Base-by-base conservation (phyloP, 768 basidiomycete genomes). In the Xerocomellus dryophilus region DNA sequence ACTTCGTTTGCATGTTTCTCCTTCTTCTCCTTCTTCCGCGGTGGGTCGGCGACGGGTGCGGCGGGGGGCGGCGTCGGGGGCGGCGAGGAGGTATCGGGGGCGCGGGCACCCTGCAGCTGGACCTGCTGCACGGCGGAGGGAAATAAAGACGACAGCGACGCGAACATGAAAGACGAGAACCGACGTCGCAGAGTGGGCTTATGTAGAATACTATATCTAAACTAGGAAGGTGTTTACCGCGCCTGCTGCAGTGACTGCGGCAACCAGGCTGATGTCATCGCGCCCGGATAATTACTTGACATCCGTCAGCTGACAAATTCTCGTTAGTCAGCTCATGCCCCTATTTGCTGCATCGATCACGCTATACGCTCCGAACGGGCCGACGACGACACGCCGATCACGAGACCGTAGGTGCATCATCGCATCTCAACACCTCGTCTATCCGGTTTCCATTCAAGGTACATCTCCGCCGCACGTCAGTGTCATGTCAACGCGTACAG, bases 71-170 rank as follows among this genome's bases (percentile, higher is more conserved):
- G 15, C 17, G n/a, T 49, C 32, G 20, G 60, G 21, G 47, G 65
- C 42, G 53, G 38, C 44, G 57, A 53, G 50, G 29, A 56, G 53
- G 15, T 34, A 56, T 59, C 59, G 63, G 64, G 57, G 61, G 61
- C 50, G 59, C 61, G 65, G 23, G 47, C 20, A 62, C 58, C 52
- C 35, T 54, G 61, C 29, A 29, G 29, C 52, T 53, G 38, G 53
- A 61, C 42, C 61, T 78, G 79, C 61, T 79, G 78, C n/a, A 80
- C 67, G n/a, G 71, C 66, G 29, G 78, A 71, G 36, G 81, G 80
- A 0, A 83, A 65, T 56, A 81, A 76, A 2, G 78, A 77, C 7
- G 81, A 73, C 50, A 82, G 66, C 47, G 77, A 76, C 51, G 81
- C 76, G 65, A 83, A 76, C 81, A 83, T 82, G 71, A 60, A 40